A percentile compares a stretch with the other conserved stretches of the same genome.
Evolutionary conservation across 1,284 basidiomycete species (phyloP).

Genomic region (Papiliotrema flavescens): DNA sequence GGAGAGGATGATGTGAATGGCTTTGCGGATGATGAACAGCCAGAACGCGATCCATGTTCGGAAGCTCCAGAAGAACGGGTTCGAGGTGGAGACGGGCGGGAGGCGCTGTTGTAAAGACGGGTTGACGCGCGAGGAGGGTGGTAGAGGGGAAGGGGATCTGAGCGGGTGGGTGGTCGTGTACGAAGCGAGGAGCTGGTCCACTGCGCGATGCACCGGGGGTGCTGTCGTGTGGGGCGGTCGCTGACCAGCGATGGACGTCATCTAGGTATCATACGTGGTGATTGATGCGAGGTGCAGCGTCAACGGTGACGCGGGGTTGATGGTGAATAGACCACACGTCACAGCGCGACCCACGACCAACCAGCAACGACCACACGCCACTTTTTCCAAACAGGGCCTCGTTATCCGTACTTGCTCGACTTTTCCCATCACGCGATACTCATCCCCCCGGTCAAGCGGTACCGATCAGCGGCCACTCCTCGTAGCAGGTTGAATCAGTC

Average conservation of each 20-base stretch:
- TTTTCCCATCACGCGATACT: too few relatives aligned
- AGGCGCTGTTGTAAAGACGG: slow-evolving; percentile 34
- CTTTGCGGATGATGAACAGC: slow-evolving; percentile 39
- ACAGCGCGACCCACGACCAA: too few relatives aligned
- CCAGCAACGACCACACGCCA: too few relatives aligned
- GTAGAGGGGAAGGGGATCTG: slow-evolving; percentile 42
- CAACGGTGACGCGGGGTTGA: too few relatives aligned
- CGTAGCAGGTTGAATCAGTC: too few relatives aligned
- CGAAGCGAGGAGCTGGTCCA: slow-evolving; percentile 30
- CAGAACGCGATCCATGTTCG: slow-evolving; percentile 41
- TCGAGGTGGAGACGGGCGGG: slow-evolving; percentile 28
- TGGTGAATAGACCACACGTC: too few relatives aligned
- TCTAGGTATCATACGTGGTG: neutral
- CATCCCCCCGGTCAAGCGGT: too few relatives aligned
- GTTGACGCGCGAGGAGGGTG: slow-evolving; percentile 43
- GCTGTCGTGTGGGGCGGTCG: neutral
- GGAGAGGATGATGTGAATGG: slow-evolving; percentile 40
- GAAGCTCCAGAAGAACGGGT: slow-evolving; percentile 37
- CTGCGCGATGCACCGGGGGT: slow-evolving; percentile 10
- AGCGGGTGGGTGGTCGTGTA: slow-evolving; percentile 43
- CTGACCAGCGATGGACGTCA: neutral
- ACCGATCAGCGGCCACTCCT: too few relatives aligned
- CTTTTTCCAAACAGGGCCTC: too few relatives aligned
- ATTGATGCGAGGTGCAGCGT: too few relatives aligned
- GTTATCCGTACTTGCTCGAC: too few relatives aligned